Evolutionary conservation across 306 rosid species (phyloP).

Genomic region (Spatholobus suberectus): DNA sequence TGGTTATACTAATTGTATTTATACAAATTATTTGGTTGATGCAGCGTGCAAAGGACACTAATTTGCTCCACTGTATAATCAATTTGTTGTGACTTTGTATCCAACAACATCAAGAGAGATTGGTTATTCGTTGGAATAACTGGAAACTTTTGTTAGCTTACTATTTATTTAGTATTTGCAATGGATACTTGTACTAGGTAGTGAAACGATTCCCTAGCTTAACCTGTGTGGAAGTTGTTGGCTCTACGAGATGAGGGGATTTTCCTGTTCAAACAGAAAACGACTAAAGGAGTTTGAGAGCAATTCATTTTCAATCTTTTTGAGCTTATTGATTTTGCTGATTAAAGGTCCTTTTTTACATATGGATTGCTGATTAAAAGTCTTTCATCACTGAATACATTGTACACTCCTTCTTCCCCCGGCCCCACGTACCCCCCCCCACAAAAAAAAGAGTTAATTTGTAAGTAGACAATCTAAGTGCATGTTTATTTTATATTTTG

Average conservation of each 20-base stretch:
- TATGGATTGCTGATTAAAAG: not conserved
- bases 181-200: not conserved
- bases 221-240: not conserved
- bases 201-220: not conserved
- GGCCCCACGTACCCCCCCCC: too few relatives aligned
- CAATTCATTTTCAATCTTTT: not conserved
- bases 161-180: not conserved
- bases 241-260: not conserved
- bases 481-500: not conserved
- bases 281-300: not conserved
- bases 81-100: not conserved
- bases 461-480: not conserved
- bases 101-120: not conserved
- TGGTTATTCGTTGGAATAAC: not conserved
- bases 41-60: not conserved
- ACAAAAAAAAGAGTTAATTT: not conserved
- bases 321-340: not conserved
- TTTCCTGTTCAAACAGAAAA: not conserved
- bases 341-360: too few relatives aligned
- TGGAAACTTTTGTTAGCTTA: not conserved
- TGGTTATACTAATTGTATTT: not conserved
- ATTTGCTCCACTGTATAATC: not conserved
- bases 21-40: constrained; percentile 4
- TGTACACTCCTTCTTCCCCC: too few relatives aligned
- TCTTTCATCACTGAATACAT: not conserved